Evolutionary conservation across 805 yeast species (phyloP), one percentile per base, ranked within the genome.

Genomic region (Candida coquimbonensis): DNA sequence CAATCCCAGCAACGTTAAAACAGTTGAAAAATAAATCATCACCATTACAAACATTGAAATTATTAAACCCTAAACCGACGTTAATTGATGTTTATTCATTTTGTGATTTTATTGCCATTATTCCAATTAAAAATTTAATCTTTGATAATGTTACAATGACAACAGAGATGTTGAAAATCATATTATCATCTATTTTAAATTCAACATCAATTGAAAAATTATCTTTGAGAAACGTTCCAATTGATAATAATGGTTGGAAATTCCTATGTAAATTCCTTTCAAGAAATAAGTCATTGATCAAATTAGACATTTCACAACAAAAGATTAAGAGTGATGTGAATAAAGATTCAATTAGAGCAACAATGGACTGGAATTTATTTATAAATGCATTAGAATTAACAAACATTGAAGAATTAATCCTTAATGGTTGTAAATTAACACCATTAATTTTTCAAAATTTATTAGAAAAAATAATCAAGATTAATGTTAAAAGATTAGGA

Each of bases 21-120:
- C 96, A 87, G 60, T 75, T 88, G 47, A 81, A 80, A 57, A 87
- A 85, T 21, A 80, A 88, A 27, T 74, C 81, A 39, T 81, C 86
- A 1, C 95, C 96, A 5, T 63, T 90, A 24, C 80, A 87, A 7
- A 60, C 77, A 4, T 62, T 90, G 47, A 87, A 83, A 56, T 69
- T 91, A 48, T 68, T 86, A 56, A 90, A 90, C 58, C 95, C 96
- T n/a, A 72, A 79, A 43, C 98, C 98, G 2, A 86, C 96, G 0
- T 67, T 87, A 68, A 81, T 91, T 52, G 98, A 90, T 65, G 75
- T 90, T 24, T 77, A 87, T 49, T 81, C 96, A 4, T 87, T 91
- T 63, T 79, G 95, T 12, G 98, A 90, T 64, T 91, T 90, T 56
- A 70, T 89, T 38, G 69, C 96, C 36, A 81, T 89, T 47, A 93